These are phyloP conservation scores for Trifolium subterraneum DNA, from an alignment of 306 rosid genomes.

Conservation along the genomic window DNA sequence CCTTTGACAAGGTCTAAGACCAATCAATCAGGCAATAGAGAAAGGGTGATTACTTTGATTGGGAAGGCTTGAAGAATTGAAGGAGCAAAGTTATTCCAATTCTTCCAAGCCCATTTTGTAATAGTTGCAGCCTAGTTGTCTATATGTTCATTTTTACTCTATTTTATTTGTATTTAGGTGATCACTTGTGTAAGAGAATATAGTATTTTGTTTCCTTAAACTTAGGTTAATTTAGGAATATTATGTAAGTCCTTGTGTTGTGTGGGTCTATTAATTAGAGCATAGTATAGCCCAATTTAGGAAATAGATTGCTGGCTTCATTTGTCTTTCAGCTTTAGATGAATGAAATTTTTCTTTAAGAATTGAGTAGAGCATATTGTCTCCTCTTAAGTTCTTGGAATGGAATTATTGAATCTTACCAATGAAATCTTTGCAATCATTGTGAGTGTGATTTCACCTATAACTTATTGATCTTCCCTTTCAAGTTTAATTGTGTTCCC, in stretches of 20 bases:
- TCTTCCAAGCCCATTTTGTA: conserved; percentile 3
- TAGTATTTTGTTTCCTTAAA: not conserved
- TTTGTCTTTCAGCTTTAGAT: conserved; percentile 2
- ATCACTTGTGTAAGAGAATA: not conserved
- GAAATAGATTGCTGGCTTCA: not conserved
- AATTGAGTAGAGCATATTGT: not conserved
- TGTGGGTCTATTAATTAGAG: not conserved
- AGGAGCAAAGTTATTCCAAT: not conserved
- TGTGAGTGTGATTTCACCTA: not conserved
- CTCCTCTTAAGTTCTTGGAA: not conserved
- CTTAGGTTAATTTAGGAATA: not conserved
- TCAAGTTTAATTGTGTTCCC: not conserved
- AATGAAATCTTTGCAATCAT: not conserved
- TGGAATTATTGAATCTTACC: not conserved
- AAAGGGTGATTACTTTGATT: not conserved
- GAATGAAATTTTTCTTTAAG: not conserved
- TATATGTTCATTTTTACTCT: not conserved
- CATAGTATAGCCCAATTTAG: not conserved
- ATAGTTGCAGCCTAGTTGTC: not conserved
- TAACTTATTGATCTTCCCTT: not conserved
- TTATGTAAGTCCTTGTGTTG: not conserved
- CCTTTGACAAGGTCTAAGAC: not conserved
- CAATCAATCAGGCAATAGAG: not conserved
- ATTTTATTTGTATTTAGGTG: not conserved
- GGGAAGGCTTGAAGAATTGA: not conserved